Evolutionary conservation across 139 green algal species (phyloP).

Genomic region (Chlorella sp.): DNA sequence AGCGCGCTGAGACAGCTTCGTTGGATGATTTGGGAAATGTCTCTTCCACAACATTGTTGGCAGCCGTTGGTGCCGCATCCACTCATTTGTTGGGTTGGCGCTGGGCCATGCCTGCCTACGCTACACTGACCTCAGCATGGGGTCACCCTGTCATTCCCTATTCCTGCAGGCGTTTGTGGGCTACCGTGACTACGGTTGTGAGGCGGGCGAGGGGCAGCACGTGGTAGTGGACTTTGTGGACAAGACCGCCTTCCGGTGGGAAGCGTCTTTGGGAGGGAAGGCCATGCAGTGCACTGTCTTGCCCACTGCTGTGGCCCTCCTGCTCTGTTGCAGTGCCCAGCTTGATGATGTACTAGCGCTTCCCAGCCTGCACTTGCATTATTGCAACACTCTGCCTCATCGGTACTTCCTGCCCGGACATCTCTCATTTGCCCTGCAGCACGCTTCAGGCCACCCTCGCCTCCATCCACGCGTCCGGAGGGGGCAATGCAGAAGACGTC

Average conservation of each 20-base stretch:
- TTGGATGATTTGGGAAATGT: too few relatives aligned
- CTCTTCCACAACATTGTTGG: too few relatives aligned
- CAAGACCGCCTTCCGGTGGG: background rate
- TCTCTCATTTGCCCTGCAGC: background rate
- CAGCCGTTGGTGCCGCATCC: too few relatives aligned
- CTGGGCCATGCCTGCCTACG: too few relatives aligned
- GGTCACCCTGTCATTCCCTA: background rate
- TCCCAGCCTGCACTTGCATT: background rate
- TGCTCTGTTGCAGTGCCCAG: background rate
- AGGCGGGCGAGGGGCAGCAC: background rate
- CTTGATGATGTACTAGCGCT: background rate
- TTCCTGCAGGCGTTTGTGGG: conserved; percentile 36
- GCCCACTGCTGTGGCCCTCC: too few relatives aligned
- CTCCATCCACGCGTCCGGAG: conserved; percentile 1
- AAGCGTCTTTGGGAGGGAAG: background rate
- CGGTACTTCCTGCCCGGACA: background rate
- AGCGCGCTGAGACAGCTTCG: too few relatives aligned
- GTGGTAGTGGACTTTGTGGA: conserved; percentile 37
- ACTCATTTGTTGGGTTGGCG: too few relatives aligned
- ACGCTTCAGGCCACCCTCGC: background rate
- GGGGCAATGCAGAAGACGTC: conserved; percentile 29
- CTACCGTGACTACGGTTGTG: conserved; percentile 39
- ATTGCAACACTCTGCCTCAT: background rate
- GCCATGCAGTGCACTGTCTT: background rate
- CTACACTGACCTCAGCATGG: too few relatives aligned